Conservation (phyloP, 2,329 filamentous ascomycete species). For the Arthrobotrys entomopaga region DNA sequence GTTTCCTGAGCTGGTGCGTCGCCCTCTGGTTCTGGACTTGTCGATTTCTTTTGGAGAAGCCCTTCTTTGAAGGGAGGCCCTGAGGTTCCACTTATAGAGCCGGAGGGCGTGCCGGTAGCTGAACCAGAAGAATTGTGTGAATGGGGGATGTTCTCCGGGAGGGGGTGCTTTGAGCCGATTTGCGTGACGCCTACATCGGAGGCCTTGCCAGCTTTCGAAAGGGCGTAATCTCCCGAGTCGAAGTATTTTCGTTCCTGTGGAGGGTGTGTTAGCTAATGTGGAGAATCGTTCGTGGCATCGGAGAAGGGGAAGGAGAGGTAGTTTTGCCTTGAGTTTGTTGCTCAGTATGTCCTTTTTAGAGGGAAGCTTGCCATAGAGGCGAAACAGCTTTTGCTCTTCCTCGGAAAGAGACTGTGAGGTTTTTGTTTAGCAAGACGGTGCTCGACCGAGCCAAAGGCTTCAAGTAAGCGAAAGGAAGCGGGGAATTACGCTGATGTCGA, state of each 20-base stretch:
- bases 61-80: constrained; percentile 57
- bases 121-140: constrained; percentile 39
- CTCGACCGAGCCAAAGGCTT: background rate
- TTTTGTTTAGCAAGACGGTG: background rate
- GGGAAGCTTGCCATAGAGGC: constrained; percentile 96
- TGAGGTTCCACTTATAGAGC: constrained; percentile 45
- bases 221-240: constrained; percentile 93
- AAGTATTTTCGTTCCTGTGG: constrained; percentile 92
- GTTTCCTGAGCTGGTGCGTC: constrained; percentile 57
- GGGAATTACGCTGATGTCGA: constrained; percentile 84
- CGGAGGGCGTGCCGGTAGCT: constrained; percentile 53
- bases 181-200: constrained; percentile 91
- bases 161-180: constrained; percentile 92
- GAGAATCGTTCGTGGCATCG: background rate
- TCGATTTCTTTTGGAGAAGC: constrained; percentile 44
- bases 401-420: constrained; percentile 80
- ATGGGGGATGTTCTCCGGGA: constrained; percentile 93
- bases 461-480: background rate
- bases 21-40: constrained; percentile 56
- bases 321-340: constrained; percentile 88
- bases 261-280: background rate
- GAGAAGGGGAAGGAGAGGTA: constrained; percentile 6
- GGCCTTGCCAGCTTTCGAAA: constrained; percentile 96
- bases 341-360: constrained; percentile 95
- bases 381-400: constrained; percentile 95